Base-by-base conservation (phyloP, 352 stramenopile species). In the Thalassiosira pacifica region DNA sequence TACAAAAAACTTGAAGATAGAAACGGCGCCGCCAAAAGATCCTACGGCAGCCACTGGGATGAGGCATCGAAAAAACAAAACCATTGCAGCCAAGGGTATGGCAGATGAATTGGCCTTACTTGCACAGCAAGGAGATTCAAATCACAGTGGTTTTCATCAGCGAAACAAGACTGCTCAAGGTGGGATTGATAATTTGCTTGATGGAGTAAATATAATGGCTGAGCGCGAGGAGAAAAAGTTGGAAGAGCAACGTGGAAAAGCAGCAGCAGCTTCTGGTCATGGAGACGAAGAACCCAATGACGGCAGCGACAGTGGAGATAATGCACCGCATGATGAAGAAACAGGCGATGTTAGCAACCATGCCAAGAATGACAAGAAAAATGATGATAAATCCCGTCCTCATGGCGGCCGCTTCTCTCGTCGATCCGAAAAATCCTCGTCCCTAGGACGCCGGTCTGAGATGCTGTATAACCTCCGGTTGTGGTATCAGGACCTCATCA, bases 131-230 rank as follows among this genome's bases (percentile, higher is more conserved):
- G 68, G 37, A 1, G 22, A 27, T 57, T 4, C 9, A 5, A 32
- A 6, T 19, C 6, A 37, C 18, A 32, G 22, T 19, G 27, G 2
- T 8, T 31, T 32, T n/a, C 55, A 65, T 24, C 29, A 42, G 16
- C 24, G 40, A 11, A 29, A 9, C 45, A 73, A 24, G 19, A 37
- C 16, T 19, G 72, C 19, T 19, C 59, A 40, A 18, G 52, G 61
- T 9, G 78, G 77, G 22, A 70, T 86, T 34, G 80, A 84, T 59
- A 89, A 89, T 34, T 69, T 89, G 48, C 34, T 89, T 11, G 73
- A 64, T 26, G 83, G 83, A 3, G 72, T 69, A 19, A 55, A 77
- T 10, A 64, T 76, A 18, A 26, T 86, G 53, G 31, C 61, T 32
- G 34, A 86, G 63, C 73, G 66, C 32, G 40, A 78, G 19, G 40